These are phyloP conservation scores for Russula virescens DNA, from an alignment of 768 basidiomycete genomes.

Conservation along the genomic window DNA sequence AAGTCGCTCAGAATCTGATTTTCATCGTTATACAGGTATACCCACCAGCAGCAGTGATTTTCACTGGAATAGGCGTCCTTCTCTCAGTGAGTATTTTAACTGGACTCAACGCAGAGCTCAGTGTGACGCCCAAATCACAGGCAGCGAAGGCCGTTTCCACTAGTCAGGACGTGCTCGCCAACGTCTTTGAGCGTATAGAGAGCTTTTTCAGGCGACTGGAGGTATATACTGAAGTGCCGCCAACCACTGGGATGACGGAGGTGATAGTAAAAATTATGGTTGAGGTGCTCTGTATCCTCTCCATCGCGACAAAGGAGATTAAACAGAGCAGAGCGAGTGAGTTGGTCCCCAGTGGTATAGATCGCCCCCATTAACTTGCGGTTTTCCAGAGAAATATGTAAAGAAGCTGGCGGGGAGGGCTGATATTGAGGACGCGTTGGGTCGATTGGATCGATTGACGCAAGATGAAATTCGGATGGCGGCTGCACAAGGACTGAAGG, in stretches of 20 bases:
- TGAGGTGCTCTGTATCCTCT: neutral
- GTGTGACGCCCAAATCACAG: neutral
- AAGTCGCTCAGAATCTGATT: neutral
- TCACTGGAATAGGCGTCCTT: neutral
- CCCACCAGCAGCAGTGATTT: neutral
- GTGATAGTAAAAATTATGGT: neutral
- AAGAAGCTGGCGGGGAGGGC: neutral
- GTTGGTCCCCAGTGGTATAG: neutral
- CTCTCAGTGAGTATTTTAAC: neutral
- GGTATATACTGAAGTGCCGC: neutral
- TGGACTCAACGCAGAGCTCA: no score
- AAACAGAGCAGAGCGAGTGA: neutral
- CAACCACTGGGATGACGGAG: neutral
- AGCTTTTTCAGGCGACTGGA: neutral
- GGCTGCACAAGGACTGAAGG: neutral
- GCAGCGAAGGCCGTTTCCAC: neutral
- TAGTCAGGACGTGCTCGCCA: neutral
- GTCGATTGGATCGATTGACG: neutral
- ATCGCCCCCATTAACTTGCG: neutral
- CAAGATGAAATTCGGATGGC: neutral
- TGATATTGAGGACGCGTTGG: neutral
- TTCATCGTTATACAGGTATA: neutral
- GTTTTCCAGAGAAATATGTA: neutral
- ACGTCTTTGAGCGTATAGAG: neutral
- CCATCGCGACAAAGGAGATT: neutral